A percentile compares a stretch with the other conserved stretches of the same genome.
These are phyloP conservation scores for Aspergillus brunneoviolaceus DNA, from an alignment of 2,329 filamentous ascomycete genomes.

Conservation along the genomic window DNA sequence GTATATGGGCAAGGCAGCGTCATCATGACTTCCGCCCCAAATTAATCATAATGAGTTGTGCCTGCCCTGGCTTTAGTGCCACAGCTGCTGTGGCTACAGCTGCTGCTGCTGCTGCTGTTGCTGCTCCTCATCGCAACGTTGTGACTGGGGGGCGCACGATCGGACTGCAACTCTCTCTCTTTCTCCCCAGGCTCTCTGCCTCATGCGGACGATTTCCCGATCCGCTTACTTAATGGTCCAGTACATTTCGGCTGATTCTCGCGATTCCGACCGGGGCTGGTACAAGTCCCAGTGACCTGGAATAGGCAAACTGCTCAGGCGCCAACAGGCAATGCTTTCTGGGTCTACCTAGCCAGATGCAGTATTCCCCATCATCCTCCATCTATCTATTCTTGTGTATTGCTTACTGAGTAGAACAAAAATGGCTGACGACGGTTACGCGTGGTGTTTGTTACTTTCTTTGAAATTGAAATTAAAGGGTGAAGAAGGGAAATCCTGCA, in stretches of 20 bases:
- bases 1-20: neutral
- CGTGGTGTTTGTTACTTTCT: neutral
- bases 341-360: too few relatives aligned
- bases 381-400: too few relatives aligned
- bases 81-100: neutral
- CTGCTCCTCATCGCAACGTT: neutral
- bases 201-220: neutral
- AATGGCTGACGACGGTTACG: neutral
- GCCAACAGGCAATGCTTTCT: neutral
- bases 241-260: neutral
- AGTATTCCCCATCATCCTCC: too few relatives aligned
- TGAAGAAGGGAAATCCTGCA: conserved; percentile 1
- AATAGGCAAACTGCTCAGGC: too few relatives aligned
- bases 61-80: neutral
- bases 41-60: conserved; percentile 1
- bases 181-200: neutral
- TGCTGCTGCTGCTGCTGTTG: neutral
- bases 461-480: conserved; percentile 2
- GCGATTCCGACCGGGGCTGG: neutral
- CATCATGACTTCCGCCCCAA: conserved; percentile 4
- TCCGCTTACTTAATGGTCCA: neutral
- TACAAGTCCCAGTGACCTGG: too few relatives aligned
- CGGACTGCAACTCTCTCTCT: neutral
- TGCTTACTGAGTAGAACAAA: too few relatives aligned
- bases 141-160: neutral